Conservation (phyloP, 1,284 basidiomycete genomes). For the Ceratobasidium theobromae region DNA sequence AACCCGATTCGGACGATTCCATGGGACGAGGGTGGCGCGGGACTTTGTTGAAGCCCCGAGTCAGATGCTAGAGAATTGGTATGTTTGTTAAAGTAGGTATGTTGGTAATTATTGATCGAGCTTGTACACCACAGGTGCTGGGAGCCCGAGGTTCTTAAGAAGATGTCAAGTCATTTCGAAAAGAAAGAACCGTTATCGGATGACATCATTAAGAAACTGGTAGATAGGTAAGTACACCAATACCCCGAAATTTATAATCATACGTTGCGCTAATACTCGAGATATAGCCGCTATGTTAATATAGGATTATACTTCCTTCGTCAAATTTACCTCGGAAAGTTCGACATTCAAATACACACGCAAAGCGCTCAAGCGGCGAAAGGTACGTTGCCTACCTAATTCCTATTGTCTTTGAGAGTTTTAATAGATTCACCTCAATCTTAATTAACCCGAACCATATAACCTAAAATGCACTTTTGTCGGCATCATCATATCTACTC, state of each 20-base stretch:
- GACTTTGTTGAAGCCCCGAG: constrained; percentile 88
- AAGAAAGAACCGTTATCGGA: constrained; percentile 69
- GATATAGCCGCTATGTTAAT: constrained; percentile 69
- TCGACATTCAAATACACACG: constrained; percentile 74
- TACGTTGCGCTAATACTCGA: background rate
- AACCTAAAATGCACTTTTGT: no score
- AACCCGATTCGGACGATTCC: constrained; percentile 75
- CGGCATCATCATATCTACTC: no score
- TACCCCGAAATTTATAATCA: background rate
- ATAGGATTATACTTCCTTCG: constrained; percentile 77
- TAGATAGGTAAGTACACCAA: constrained; percentile 59
- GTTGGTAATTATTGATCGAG: background rate
- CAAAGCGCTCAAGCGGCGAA: constrained; percentile 54
- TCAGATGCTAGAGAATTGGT: constrained; percentile 92
- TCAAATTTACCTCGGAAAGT: constrained; percentile 80
- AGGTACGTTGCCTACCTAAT: no score
- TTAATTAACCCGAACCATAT: no score
- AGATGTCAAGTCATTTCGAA: constrained; percentile 77
- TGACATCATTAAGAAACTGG: constrained; percentile 75
- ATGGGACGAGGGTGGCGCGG: constrained; percentile 73
- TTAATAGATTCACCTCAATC: no score
- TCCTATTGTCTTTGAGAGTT: no score
- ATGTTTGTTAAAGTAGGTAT: constrained; percentile 28
- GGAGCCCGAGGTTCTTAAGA: constrained; percentile 71
- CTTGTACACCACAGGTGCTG: constrained; percentile 59